phyloP scores from a whole-genome alignment of 73 alveolate species.

The Durusdinium trenchii region DNA sequence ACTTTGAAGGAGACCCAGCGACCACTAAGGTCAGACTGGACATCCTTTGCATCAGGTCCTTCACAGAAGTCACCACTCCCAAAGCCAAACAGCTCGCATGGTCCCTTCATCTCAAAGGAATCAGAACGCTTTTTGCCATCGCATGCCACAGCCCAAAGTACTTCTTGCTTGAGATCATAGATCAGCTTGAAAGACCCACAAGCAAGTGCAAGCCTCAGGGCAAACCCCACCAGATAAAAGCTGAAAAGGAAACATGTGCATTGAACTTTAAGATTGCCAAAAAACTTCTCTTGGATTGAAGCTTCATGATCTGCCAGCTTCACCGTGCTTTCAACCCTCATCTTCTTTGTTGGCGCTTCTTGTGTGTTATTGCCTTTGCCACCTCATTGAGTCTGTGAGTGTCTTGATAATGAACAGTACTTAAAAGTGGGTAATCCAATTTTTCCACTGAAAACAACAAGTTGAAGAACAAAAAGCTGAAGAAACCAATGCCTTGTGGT shows the following conservation, averaged over 20 bases:
- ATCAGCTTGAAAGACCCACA: not conserved
- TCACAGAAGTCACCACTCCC: slow-evolving; percentile 28
- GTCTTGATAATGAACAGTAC: too few relatives aligned
- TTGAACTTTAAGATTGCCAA: not conserved
- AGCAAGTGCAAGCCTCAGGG: not conserved
- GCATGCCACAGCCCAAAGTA: not conserved
- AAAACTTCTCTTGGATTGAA: not conserved
- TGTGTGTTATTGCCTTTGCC: not conserved
- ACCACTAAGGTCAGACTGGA: not conserved
- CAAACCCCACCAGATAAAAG: not conserved
- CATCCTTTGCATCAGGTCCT: slow-evolving; percentile 33
- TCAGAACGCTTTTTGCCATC: not conserved
- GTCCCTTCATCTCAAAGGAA: not conserved
- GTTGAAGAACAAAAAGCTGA: too few relatives aligned
- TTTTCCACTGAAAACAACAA: too few relatives aligned
- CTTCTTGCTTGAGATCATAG: not conserved
- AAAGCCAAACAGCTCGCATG: slow-evolving; percentile 12
- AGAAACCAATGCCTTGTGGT: too few relatives aligned
- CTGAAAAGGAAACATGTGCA: not conserved
- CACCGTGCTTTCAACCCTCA: not conserved
- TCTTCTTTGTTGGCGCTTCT: not conserved
- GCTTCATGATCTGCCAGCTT: not conserved
- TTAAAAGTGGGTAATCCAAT: too few relatives aligned
- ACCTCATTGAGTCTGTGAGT: too few relatives aligned
- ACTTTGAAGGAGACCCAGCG: not conserved